A percentile compares a stretch with the other conserved stretches of the same genome.
phyloP scores from a whole-genome alignment of 192 early-diverging fungal species.

The Rhizophagus prolifer region DNA sequence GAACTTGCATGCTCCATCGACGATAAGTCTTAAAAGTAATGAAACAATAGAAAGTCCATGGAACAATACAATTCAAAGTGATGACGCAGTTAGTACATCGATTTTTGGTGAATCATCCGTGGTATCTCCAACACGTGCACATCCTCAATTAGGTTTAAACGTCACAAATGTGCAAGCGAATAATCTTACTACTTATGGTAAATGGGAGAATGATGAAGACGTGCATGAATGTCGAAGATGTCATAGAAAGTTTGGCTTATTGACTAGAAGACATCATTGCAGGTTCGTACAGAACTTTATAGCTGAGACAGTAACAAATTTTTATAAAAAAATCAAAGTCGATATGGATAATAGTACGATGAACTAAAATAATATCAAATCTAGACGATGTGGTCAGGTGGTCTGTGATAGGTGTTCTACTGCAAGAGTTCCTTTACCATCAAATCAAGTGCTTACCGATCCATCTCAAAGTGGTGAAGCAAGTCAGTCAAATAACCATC shows the following conservation, averaged over 20 bases:
- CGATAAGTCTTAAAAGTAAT: slow-evolving; percentile 23
- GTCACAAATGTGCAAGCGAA: background rate
- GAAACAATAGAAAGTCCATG: slow-evolving; percentile 19
- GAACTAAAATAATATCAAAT: background rate
- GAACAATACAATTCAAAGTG: background rate
- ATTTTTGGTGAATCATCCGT: background rate
- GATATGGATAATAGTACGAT: background rate
- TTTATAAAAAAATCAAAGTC: background rate
- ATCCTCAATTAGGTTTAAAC: slow-evolving; percentile 12
- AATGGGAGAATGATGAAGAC: slow-evolving; percentile 80
- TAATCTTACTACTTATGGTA: slow-evolving; percentile 21
- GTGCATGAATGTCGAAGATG: slow-evolving; percentile 70
- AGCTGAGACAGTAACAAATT: background rate
- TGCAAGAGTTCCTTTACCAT: background rate
- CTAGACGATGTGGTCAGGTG: slow-evolving; percentile 42
- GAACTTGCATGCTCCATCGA: slow-evolving; percentile 9
- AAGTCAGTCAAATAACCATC: slow-evolving; percentile 8
- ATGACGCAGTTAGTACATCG: background rate
- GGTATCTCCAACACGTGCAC: background rate
- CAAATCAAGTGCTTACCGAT: slow-evolving; percentile 12
- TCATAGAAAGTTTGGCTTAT: slow-evolving; percentile 67
- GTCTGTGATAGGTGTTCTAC: slow-evolving; percentile 28
- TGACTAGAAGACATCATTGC: slow-evolving; percentile 86
- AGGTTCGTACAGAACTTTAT: slow-evolving; percentile 38
- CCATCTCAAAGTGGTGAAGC: slow-evolving; percentile 5